Conservation (phyloP, 306 rosid genomes). For the Calophaca sinica region DNA sequence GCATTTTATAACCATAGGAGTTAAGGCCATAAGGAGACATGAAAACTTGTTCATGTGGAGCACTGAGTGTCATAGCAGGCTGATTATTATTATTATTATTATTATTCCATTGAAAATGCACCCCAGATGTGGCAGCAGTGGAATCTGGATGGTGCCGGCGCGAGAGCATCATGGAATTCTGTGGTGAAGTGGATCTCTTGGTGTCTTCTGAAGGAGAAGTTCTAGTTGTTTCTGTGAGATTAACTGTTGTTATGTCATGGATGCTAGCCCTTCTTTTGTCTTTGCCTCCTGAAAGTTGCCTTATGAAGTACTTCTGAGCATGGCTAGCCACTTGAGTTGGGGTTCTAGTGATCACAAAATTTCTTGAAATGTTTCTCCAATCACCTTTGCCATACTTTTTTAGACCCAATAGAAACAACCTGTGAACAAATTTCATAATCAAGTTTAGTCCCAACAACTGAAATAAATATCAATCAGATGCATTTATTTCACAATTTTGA, state of each 20-base stretch:
- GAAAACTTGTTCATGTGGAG: constrained; percentile 56
- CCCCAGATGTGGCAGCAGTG: constrained; percentile 25
- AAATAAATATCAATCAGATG: not conserved
- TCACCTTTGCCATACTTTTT: constrained; percentile 92
- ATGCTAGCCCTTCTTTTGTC: constrained; percentile 96
- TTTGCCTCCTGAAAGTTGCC: constrained; percentile 86
- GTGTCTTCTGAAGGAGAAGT: constrained; percentile 57
- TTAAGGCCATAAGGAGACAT: constrained; percentile 43
- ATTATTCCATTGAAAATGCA: constrained; percentile 69
- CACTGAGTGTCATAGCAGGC: constrained; percentile 56
- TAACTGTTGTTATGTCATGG: constrained; percentile 94
- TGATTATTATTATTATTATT: constrained; percentile 50
- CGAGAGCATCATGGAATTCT: constrained; percentile 47
- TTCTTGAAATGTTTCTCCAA: constrained; percentile 93
- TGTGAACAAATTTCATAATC: constrained; percentile 46
- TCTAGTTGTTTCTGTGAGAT: constrained; percentile 60
- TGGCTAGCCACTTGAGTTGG: constrained; percentile 98
- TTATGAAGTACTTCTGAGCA: constrained; percentile 92
- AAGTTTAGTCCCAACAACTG: constrained; percentile 28
- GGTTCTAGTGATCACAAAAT: constrained; percentile 75
- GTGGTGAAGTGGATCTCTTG: constrained; percentile 62
- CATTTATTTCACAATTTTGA: not conserved
- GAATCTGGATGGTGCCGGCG: constrained; percentile 44
- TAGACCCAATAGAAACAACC: constrained; percentile 86
- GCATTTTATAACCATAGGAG: constrained; percentile 64